phyloP scores from a whole-genome alignment of 768 basidiomycete genomes.

The Daedaleopsis nitida region DNA sequence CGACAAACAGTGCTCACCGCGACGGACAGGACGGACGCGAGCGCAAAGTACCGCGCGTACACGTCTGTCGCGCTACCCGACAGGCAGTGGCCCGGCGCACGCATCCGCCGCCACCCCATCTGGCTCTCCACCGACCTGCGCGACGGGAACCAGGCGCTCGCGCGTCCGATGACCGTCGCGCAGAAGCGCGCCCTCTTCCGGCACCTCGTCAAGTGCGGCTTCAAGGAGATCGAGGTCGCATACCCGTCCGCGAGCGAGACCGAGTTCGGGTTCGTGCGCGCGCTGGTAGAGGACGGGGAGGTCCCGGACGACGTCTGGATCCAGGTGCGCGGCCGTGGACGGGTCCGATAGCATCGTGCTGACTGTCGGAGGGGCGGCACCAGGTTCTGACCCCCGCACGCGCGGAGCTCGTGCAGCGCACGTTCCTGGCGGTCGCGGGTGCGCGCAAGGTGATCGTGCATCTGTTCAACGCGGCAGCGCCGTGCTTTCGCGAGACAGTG shows the following conservation, averaged over 20 bases:
- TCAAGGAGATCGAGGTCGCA: constrained; percentile 56
- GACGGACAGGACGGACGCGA: no score
- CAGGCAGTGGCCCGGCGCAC: constrained; percentile 91
- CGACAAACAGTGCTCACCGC: no score
- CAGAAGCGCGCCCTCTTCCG: constrained; percentile 89
- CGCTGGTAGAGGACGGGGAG: constrained; percentile 79
- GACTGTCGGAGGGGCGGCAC: no score
- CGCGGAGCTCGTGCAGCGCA: constrained; percentile 43
- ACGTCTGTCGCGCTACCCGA: constrained; percentile 58
- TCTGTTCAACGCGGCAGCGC: constrained; percentile 47
- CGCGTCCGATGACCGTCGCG: constrained; percentile 95
- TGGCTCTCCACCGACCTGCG: constrained; percentile 97
- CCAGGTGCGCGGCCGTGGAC: constrained; percentile 32
- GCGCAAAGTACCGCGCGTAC: no score
- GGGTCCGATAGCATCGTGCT: background rate
- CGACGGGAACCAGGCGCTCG: constrained; percentile 96
- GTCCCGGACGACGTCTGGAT: constrained; percentile 45
- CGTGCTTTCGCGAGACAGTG: constrained; percentile 48
- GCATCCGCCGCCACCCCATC: constrained; percentile 80
- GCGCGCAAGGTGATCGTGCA: constrained; percentile 49
- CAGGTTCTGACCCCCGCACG: constrained; percentile 45
- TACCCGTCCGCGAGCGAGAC: constrained; percentile 47
- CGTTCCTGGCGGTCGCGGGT: constrained; percentile 41
- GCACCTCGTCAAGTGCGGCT: constrained; percentile 44
- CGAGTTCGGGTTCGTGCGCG: constrained; percentile 55